Conservation (phyloP, 2,329 filamentous ascomycete genomes). For the Fusarium austroafricanum region DNA sequence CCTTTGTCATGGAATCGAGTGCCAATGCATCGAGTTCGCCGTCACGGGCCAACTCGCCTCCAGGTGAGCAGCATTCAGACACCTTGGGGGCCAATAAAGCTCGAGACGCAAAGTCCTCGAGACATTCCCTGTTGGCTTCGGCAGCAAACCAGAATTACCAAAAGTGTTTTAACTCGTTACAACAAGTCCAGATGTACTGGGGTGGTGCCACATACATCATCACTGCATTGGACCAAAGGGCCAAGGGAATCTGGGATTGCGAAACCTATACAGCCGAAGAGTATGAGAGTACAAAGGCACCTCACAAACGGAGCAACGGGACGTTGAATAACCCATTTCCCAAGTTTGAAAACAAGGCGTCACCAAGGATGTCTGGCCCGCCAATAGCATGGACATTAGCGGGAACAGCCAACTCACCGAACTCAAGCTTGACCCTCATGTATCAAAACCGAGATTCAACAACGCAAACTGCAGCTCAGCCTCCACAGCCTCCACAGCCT, state of each 20-base stretch:
- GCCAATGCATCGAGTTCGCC: conserved; percentile 73
- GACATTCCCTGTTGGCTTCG: conserved; percentile 81
- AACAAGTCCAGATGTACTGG: conserved; percentile 87
- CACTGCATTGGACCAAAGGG: conserved; percentile 86
- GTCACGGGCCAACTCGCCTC: conserved; percentile 67
- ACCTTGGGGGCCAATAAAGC: conserved; percentile 10
- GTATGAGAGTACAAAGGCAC: conserved; percentile 75
- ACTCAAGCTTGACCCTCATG: conserved; percentile 83
- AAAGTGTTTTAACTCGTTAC: conserved; percentile 83
- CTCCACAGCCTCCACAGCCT: conserved; percentile 12
- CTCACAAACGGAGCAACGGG: conserved; percentile 56
- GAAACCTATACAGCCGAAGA: conserved; percentile 77
- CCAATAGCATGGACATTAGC: conserved; percentile 88
- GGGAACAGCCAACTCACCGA: conserved; percentile 86
- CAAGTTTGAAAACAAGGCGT: conserved; percentile 58
- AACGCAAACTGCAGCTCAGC: conserved; percentile 11
- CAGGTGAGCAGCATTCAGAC: conserved; percentile 35
- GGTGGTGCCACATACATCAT: conserved; percentile 88
- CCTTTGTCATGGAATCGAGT: conserved; percentile 85
- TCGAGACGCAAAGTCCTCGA: conserved; percentile 59
- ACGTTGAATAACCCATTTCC: conserved; percentile 56
- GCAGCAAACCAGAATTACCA: conserved; percentile 90
- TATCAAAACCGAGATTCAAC: conserved; percentile 67
- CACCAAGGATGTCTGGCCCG: conserved; percentile 59
- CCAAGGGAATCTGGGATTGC: conserved; percentile 85